Evolutionary conservation across 768 basidiomycete species (phyloP).

Genomic region (Amanita phalloides): DNA sequence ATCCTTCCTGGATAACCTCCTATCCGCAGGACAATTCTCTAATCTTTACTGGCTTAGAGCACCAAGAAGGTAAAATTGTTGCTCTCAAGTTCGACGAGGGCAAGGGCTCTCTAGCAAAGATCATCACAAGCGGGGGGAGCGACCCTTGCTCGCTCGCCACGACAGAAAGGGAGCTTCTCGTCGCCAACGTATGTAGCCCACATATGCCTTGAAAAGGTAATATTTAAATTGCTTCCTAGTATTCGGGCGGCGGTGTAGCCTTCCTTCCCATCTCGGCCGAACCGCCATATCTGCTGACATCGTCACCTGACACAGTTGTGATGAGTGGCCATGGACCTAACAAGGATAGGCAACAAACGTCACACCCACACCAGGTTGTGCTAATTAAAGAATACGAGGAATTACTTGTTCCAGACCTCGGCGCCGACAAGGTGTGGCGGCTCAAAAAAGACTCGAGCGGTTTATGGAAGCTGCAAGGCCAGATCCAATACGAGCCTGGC

Average conservation of each 20-base stretch:
- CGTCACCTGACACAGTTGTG: conserved; percentile 23
- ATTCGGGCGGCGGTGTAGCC: conserved; percentile 52
- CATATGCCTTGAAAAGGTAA: not conserved
- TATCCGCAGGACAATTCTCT: conserved; percentile 47
- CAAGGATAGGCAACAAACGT: conserved; percentile 49
- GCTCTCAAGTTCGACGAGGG: conserved; percentile 50
- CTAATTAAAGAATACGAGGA: conserved; percentile 39
- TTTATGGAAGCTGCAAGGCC: conserved; percentile 38
- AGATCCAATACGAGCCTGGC: conserved; percentile 40
- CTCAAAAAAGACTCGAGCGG: conserved; percentile 32
- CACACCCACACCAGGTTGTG: conserved; percentile 72
- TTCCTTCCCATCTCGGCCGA: conserved; percentile 43
- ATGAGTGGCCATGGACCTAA: conserved; percentile 55
- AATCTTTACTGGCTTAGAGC: conserved; percentile 58
- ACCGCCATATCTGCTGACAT: conserved; percentile 31
- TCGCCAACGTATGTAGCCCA: conserved; percentile 56
- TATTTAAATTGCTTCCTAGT: conserved; percentile 29
- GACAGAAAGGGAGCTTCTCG: conserved; percentile 43
- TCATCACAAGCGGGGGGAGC: conserved; percentile 41
- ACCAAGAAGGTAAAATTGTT: conserved; percentile 51
- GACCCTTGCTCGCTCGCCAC: conserved; percentile 59
- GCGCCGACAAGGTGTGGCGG: conserved; percentile 57
- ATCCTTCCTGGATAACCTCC: conserved; percentile 69
- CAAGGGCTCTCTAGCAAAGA: conserved; percentile 37
- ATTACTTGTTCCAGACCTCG: conserved; percentile 67